Evolutionary conservation across 768 basidiomycete species (phyloP).

Genomic region (Kwoniella sp.): DNA sequence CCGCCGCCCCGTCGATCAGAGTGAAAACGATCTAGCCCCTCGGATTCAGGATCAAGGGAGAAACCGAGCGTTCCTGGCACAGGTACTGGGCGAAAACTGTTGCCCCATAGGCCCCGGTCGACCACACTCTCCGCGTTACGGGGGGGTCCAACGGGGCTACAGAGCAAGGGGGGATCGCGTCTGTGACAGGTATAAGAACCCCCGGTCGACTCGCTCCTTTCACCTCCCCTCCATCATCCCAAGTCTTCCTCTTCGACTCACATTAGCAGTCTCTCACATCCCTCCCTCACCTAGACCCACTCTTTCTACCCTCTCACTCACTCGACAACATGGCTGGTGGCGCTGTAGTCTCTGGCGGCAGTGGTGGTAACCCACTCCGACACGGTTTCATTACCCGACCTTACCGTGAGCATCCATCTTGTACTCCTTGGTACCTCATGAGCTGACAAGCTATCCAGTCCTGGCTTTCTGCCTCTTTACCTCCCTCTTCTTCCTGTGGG

Average conservation of each 20-base stretch:
- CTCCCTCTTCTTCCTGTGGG: conserved; percentile 70
- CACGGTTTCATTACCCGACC: conserved; percentile 42
- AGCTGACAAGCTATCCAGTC: conserved; percentile 51
- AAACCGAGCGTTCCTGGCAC: background rate
- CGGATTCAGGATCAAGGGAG: background rate
- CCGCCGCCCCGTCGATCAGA: background rate
- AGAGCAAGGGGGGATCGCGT: background rate
- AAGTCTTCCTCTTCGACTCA: conserved; percentile 1
- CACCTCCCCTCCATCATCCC: background rate
- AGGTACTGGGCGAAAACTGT: background rate
- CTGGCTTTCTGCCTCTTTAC: conserved; percentile 68
- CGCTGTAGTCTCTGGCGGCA: conserved; percentile 38
- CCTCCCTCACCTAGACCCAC: background rate
- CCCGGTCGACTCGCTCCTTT: background rate
- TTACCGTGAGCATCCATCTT: conserved; percentile 33
- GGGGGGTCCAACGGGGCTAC: background rate
- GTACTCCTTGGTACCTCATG: background rate
- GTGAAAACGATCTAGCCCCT: background rate
- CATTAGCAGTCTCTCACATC: background rate
- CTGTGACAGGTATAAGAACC: conserved; percentile 9
- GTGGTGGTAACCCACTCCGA: conserved; percentile 44
- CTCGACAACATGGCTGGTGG: conserved; percentile 41
- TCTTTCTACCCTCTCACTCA: background rate
- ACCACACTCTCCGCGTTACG: background rate
- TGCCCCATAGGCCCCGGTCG: conserved; percentile 15